Conservation (phyloP, 805 yeast genomes). For the Ascoidea asiatica region DNA sequence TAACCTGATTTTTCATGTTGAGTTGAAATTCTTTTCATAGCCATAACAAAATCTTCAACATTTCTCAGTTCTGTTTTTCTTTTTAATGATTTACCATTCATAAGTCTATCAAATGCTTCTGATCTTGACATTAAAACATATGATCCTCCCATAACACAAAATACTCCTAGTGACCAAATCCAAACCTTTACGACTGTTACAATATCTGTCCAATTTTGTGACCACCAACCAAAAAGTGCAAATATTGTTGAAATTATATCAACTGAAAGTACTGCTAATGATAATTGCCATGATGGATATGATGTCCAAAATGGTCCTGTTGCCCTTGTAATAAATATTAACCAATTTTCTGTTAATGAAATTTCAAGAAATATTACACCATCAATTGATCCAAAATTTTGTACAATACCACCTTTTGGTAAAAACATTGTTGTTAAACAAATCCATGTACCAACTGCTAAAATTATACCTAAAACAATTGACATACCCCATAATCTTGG, state of each 20-base stretch:
- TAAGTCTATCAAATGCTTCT: constrained; percentile 65
- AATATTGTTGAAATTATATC: constrained; percentile 88
- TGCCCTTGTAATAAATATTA: constrained; percentile 93
- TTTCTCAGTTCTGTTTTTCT: constrained; percentile 30
- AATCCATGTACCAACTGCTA: constrained; percentile 91
- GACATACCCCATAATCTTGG: constrained; percentile 98
- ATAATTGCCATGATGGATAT: constrained; percentile 88
- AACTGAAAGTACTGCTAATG: constrained; percentile 86
- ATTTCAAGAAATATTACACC: constrained; percentile 91
- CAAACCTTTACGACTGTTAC: constrained; percentile 90
- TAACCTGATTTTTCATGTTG: constrained; percentile 44
- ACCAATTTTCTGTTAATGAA: constrained; percentile 94
- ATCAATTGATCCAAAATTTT: constrained; percentile 88
- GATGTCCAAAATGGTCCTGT: constrained; percentile 99
- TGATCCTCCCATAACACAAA: constrained; percentile 94
- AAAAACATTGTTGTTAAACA: constrained; percentile 88
- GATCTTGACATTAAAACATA: constrained; percentile 86
- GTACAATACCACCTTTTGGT: constrained; percentile 86
- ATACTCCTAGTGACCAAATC: constrained; percentile 93
- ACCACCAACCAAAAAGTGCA: constrained; percentile 94
- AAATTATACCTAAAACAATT: constrained; percentile 67
- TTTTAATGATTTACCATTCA: constrained; percentile 61
- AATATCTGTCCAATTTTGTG: constrained; percentile 93
- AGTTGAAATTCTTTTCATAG: constrained; percentile 55
- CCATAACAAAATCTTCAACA: constrained; percentile 45